phyloP scores from a whole-genome alignment of 2,329 filamentous ascomycete species.

The Botrytis fabae region DNA sequence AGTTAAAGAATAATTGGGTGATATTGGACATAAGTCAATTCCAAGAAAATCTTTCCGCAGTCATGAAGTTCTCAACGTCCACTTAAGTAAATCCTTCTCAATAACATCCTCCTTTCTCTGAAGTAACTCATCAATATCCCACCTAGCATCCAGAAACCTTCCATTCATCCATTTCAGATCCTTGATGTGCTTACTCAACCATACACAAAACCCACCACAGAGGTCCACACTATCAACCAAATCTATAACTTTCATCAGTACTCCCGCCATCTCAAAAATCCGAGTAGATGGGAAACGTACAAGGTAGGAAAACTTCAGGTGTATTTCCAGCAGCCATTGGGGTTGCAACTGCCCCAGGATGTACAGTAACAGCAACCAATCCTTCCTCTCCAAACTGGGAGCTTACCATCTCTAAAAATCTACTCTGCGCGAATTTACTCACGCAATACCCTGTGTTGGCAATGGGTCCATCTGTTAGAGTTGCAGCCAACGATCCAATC shows the following conservation, averaged over 20 bases:
- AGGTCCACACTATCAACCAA: constrained; percentile 22
- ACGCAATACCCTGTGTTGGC: constrained; percentile 24
- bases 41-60: background rate
- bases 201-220: constrained; percentile 21
- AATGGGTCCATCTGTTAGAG: constrained; percentile 11
- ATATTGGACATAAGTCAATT: background rate
- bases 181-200: constrained; percentile 19
- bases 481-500: constrained; percentile 16
- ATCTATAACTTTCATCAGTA: background rate
- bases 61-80: constrained; percentile 18
- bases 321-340: constrained; percentile 16
- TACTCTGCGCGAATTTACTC: constrained; percentile 23
- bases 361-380: constrained; percentile 13
- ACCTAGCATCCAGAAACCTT: constrained; percentile 19
- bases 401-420: constrained; percentile 17
- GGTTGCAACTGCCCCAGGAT: constrained; percentile 21
- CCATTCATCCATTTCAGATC: constrained; percentile 24
- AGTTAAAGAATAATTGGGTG: background rate
- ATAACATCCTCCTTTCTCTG: constrained; percentile 13
- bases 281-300: constrained; percentile 1
- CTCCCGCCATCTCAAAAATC: background rate
- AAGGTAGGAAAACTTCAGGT: constrained; percentile 18
- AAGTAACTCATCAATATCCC: constrained; percentile 22
- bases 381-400: constrained; percentile 13
- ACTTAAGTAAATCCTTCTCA: constrained; percentile 21